phyloP scores from a whole-genome alignment of 177 flowering plant genomes.

The Telopea speciosissima region DNA sequence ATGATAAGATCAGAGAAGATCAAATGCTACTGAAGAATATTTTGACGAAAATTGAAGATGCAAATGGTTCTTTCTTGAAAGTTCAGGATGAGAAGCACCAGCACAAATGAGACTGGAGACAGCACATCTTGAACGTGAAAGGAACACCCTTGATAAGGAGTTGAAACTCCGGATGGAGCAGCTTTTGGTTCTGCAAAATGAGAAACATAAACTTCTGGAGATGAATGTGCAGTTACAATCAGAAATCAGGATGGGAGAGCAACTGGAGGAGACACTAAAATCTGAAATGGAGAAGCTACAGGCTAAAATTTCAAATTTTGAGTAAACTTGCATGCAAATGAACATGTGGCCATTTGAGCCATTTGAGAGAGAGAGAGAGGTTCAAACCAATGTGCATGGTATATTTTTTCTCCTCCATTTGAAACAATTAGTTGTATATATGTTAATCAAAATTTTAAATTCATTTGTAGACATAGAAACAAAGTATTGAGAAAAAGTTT shows the following conservation, averaged over 20 bases:
- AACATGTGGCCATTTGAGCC: too few species aligned
- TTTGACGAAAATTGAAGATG: constrained; percentile 31
- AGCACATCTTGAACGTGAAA: constrained; percentile 38
- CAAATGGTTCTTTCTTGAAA: constrained; percentile 30
- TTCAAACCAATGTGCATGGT: too few species aligned
- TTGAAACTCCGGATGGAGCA: constrained; percentile 22
- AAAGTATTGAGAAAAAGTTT: too few species aligned
- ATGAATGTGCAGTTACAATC: constrained; percentile 32
- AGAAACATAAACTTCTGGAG: constrained; percentile 41
- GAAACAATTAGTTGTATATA: too few species aligned
- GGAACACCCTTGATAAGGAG: constrained; percentile 30
- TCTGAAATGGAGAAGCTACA: constrained; percentile 29
- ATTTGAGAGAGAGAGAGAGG: too few species aligned
- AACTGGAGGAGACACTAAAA: constrained; percentile 26
- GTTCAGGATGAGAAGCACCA: constrained; percentile 56
- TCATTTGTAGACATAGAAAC: too few species aligned
- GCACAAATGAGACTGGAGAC: constrained; percentile 41
- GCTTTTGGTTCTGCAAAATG: constrained; percentile 33
- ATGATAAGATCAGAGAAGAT: constrained; percentile 28
- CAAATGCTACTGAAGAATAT: constrained; percentile 31
- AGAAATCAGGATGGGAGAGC: constrained; percentile 25
- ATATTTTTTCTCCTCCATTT: too few species aligned
- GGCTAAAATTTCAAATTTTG: constrained; percentile 23
- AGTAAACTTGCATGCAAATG: too few species aligned
- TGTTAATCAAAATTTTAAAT: too few species aligned